Conservation (phyloP, 176 grass and related monocot species). For the Aegilops bicornis region DNA sequence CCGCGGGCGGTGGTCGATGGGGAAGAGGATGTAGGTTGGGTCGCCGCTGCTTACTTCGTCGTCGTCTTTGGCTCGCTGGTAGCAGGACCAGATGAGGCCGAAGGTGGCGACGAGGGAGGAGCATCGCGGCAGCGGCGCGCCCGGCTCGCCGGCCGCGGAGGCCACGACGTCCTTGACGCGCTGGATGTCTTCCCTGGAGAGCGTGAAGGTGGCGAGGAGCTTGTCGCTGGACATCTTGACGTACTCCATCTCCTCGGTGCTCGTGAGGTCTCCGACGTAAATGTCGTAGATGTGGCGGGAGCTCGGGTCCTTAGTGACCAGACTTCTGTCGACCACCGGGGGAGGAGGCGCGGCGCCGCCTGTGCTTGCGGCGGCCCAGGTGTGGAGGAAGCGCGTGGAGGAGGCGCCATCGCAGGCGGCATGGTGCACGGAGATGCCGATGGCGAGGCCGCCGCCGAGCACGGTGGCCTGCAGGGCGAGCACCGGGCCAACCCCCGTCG, state of each 20-base stretch:
- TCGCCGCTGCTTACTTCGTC: not conserved
- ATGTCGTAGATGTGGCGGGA: not conserved
- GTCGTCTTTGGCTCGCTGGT: not conserved
- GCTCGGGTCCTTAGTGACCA: not conserved
- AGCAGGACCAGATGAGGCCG: not conserved
- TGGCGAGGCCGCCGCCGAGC: slow-evolving; percentile 23
- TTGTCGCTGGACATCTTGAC: not conserved
- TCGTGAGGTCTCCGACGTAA: not conserved
- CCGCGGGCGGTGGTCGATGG: not conserved
- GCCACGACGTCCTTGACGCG: not conserved
- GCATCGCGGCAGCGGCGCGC: not conserved
- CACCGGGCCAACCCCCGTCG: not conserved
- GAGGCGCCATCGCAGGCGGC: slow-evolving; percentile 34
- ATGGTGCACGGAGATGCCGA: slow-evolving; percentile 43
- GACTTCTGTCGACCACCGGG: slow-evolving; percentile 18
- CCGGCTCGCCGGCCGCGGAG: not conserved
- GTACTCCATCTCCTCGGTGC: not conserved
- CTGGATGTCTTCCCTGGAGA: not conserved
- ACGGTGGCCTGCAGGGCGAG: slow-evolving; percentile 45
- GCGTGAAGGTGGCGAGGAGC: not conserved
- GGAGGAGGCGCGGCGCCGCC: not conserved
- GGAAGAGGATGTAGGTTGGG: not conserved
- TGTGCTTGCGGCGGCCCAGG: slow-evolving; percentile 16
- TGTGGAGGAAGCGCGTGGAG: slow-evolving; percentile 43
- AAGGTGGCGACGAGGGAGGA: not conserved